Evolutionary conservation across 768 basidiomycete genomes (phyloP).

Genomic region (Sarcomyxa edulis): DNA sequence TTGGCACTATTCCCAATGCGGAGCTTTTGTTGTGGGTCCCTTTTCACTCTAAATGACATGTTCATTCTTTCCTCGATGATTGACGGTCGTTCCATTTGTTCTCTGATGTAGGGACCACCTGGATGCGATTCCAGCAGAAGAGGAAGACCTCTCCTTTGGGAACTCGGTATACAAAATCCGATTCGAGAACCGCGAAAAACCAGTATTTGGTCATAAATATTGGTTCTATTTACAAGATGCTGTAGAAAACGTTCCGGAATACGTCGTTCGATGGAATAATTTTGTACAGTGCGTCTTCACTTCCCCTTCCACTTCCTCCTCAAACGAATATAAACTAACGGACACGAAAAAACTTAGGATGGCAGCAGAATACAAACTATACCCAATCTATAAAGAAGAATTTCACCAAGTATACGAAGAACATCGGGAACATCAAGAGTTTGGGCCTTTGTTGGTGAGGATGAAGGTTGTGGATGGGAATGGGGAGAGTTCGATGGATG

Average conservation of each 20-base stretch:
- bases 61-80: constrained; percentile 1
- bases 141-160: constrained; percentile 74
- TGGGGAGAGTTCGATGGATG: constrained; percentile 89
- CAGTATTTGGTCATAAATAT: constrained; percentile 87
- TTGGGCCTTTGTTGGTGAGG: constrained; percentile 71
- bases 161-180: constrained; percentile 87
- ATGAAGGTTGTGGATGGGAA: constrained; percentile 90
- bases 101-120: constrained; percentile 60
- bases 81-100: constrained; percentile 2
- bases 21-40: constrained; percentile 71
- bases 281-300: constrained; percentile 66
- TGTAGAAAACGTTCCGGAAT: constrained; percentile 96
- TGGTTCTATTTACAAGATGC: constrained; percentile 93
- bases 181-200: constrained; percentile 68
- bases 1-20: constrained; percentile 96
- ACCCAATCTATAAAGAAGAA: constrained; percentile 73
- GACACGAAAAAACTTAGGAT: constrained; percentile 41
- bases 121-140: constrained; percentile 60
- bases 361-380: constrained; percentile 76
- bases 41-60: constrained; percentile 6
- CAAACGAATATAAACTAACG: background rate
- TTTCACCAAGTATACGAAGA: constrained; percentile 89
- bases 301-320: background rate
- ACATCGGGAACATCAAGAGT: constrained; percentile 75
- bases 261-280: constrained; percentile 92